A percentile compares a stretch with the other conserved stretches of the same genome.
Conservation (phyloP, 495 filamentous ascomycete species). For the Lasiosphaeria miniovina region DNA sequence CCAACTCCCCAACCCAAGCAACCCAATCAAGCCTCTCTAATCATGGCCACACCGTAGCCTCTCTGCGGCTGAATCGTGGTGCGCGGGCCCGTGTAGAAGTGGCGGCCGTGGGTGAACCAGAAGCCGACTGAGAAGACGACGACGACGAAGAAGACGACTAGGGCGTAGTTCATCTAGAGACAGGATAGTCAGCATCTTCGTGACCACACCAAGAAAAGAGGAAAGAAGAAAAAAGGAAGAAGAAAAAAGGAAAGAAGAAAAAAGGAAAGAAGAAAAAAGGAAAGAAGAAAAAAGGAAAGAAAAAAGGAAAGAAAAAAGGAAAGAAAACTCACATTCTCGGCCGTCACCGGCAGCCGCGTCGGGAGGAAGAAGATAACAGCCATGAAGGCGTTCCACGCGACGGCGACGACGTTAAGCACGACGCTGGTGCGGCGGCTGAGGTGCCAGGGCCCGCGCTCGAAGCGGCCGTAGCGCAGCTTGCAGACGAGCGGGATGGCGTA, state of each 20-base stretch:
- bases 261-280: neutral
- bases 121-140: slow-evolving; percentile 42
- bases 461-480: slow-evolving; percentile 55
- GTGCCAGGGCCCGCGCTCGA: slow-evolving; percentile 60
- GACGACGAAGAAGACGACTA: slow-evolving; percentile 48
- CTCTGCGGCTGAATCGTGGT: slow-evolving; percentile 1
- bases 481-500: slow-evolving; percentile 62
- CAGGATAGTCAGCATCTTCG: neutral
- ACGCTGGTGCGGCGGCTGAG: slow-evolving; percentile 48
- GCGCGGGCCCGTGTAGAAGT: slow-evolving; percentile 53
- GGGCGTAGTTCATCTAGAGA: slow-evolving; percentile 42
- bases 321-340: slow-evolving; percentile 32
- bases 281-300: neutral
- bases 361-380: slow-evolving; percentile 61
- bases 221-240: neutral
- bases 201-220: neutral
- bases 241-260: neutral
- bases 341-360: slow-evolving; percentile 50
- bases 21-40: neutral
- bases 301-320: neutral
- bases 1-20: no score
- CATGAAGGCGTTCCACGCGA: slow-evolving; percentile 60
- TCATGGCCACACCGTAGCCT: neutral
- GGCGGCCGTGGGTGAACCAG: slow-evolving; percentile 48
- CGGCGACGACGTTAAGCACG: slow-evolving; percentile 51